Evolutionary conservation across 768 basidiomycete species (phyloP).

Genomic region (Termitomyces sp.): DNA sequence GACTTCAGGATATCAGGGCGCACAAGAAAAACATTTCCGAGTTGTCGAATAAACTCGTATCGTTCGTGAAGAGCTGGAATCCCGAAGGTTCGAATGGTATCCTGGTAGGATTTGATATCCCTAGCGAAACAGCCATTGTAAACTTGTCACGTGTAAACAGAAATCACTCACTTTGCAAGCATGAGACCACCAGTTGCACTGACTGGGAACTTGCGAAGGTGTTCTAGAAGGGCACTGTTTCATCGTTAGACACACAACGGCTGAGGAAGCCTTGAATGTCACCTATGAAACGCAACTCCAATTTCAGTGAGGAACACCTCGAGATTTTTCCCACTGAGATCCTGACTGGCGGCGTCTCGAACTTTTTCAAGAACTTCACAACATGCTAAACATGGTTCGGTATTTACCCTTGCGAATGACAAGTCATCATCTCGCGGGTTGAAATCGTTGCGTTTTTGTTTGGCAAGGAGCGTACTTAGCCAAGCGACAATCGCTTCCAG

Average conservation of each 20-base stretch:
- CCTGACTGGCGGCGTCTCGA: slow-evolving; percentile 66
- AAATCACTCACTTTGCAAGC: slow-evolving; percentile 81
- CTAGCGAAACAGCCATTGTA: slow-evolving; percentile 31
- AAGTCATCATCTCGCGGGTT: slow-evolving; percentile 95
- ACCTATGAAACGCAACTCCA: slow-evolving; percentile 92
- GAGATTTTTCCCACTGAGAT: slow-evolving; percentile 86
- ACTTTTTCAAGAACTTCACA: slow-evolving; percentile 84
- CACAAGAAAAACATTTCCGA: slow-evolving; percentile 96
- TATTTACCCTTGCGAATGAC: slow-evolving; percentile 91
- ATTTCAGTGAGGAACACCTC: slow-evolving; percentile 92
- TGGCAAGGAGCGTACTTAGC: slow-evolving; percentile 70
- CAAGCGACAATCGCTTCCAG: slow-evolving; percentile 63
- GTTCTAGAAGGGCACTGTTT: slow-evolving; percentile 81
- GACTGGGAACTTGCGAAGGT: slow-evolving; percentile 93
- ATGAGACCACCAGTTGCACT: slow-evolving; percentile 95
- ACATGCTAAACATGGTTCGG: slow-evolving; percentile 84
- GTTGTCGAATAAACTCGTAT: slow-evolving; percentile 96
- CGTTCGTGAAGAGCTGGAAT: slow-evolving; percentile 86
- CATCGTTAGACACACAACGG: neutral
- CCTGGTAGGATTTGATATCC: slow-evolving; percentile 96
- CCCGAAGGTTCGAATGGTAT: slow-evolving; percentile 74
- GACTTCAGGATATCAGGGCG: slow-evolving; percentile 92
- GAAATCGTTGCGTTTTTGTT: slow-evolving; percentile 95
- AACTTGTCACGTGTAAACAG: neutral
- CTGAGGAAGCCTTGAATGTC: neutral